Evolutionary conservation across 345 rosid genomes (phyloP), one percentile per base, ranked within the genome.

Genomic region (Eucalyptus marginata): DNA sequence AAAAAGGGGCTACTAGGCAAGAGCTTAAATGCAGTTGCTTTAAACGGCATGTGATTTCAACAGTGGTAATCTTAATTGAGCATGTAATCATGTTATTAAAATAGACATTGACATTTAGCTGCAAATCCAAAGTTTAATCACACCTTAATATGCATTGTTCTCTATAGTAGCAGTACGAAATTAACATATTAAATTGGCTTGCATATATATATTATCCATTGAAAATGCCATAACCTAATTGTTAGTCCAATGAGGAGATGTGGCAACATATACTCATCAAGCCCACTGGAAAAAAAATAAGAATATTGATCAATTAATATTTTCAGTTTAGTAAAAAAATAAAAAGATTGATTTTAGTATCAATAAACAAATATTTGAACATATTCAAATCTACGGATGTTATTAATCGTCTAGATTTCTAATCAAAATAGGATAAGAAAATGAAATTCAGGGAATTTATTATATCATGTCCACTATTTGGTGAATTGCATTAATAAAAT

Each of bases 361-460:
- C 62, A 25, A 58, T 25, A 58, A 25, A 58, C n/a, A 58, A 58
- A 58, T 58, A 58, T 25, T 25, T 58, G 64, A 58, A 58, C 64
- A 7, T 58, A 25, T 25, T 5, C 27, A 27, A 24, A 25, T 24
- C 29, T 25, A 24, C 6, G 0, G 7, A 2, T 25, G 2, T 58
- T 27, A 0, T 58, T 27, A 5, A 58, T 25, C 6, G 0, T 58
- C 2, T 58, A 4, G 3, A 58, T 58, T 25, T 58, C n/a, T 58
- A 58, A 58, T 6, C 1, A 58, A 0, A 25, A 22, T 24, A 50
- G 7, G 18, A 50, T 50, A 15, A 15, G 3, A 50, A 50, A 50
- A 50, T 50, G 52, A 50, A 50, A 50, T 50, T 50, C 1, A 6
- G 51, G 17, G 17, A 49, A 49, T 49, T 49, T 14, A 49, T 49